These are phyloP conservation scores for Fusarium verrucosum DNA, from an alignment of 2,329 filamentous ascomycete genomes.

Conservation along the genomic window DNA sequence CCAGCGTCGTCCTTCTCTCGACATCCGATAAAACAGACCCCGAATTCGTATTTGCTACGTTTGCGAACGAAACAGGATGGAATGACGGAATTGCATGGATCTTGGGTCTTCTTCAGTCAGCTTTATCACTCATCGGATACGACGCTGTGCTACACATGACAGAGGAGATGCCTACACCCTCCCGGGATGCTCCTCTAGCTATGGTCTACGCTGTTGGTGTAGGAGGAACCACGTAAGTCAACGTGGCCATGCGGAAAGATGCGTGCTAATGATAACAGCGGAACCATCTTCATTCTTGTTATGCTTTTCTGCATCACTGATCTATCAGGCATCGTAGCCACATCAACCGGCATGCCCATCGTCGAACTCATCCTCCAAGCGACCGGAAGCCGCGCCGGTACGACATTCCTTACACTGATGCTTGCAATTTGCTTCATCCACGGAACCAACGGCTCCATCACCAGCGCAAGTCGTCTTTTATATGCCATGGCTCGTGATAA, in stretches of 20 bases:
- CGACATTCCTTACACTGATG: conserved; percentile 54
- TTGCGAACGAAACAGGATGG: conserved; percentile 58
- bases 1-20: conserved; percentile 55
- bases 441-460: conserved; percentile 56
- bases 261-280: conserved; percentile 33
- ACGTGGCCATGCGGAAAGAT: fast-evolving
- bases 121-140: conserved; percentile 52
- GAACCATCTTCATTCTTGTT: conserved; percentile 52
- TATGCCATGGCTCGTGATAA: conserved; percentile 47
- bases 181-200: conserved; percentile 53
- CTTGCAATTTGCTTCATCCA: conserved; percentile 57
- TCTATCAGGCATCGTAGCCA: conserved; percentile 47
- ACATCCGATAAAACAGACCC: conserved; percentile 53
- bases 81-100: conserved; percentile 58
- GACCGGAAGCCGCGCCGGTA: conserved; percentile 51
- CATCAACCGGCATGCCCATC: conserved; percentile 57
- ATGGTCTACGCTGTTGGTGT: conserved; percentile 56
- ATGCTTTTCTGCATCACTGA: conserved; percentile 55
- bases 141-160: conserved; percentile 58
- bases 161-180: conserved; percentile 57
- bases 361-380: conserved; percentile 56
- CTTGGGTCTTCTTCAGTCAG: conserved; percentile 55
- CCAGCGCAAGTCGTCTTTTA: conserved; percentile 54
- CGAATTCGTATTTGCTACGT: conserved; percentile 55
- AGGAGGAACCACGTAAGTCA: conserved; percentile 54